Base-by-base conservation (phyloP, 805 yeast species). In the Pichia gijzeniarum region DNA sequence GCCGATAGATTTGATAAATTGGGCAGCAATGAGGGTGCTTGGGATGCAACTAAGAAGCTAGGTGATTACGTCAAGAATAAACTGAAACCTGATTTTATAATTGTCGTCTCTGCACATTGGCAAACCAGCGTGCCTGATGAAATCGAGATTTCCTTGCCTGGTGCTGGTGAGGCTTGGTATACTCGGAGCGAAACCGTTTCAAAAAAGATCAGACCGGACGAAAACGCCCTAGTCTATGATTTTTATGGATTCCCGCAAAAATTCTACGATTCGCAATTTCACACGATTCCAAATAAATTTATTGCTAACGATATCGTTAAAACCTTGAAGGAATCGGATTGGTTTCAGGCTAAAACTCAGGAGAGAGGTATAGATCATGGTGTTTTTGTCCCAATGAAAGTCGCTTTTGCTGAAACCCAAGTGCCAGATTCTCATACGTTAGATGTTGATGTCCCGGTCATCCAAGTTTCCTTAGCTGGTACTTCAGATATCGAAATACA, bases 361-460 rank as follows among this genome's bases (percentile, higher is more conserved):
- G 58, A 64, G n/a, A 67, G 93, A 45, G 93, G 93, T 9, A 62
- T 86, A 19, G 95, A 85, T 58, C 95, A 85, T 63, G 95, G 95
- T 6, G 81, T 72, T 7, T 85, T 91, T 88, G 89, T 82, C 5
- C 91, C 91, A 1, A 70, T 81, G 48, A 79, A 82, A 56, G 84
- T 82, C 20, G 87, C 86, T 7, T 83, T 85, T 51, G 70, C 76
- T 35, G 59, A 69, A 22, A 48, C 66, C 2, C 57, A 62, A 5
- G 59, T 61, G 19, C 53, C 54, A 14, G 65, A 64, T 45, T 61
- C 65, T 5, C 54, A 63, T 2, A 68, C 69, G 28, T 65, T 69
- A 35, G 79, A 74, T 45, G 50, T 75, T 25, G 74, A 72, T 25
- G 64, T 71, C 22, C 72, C 80, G 0, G 49, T 76, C 40, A 62